A percentile compares a stretch with the other conserved stretches of the same genome.
These are phyloP conservation scores for Trypanosoma melophagium DNA, from an alignment of 208 protist species.

Conservation along the genomic window DNA sequence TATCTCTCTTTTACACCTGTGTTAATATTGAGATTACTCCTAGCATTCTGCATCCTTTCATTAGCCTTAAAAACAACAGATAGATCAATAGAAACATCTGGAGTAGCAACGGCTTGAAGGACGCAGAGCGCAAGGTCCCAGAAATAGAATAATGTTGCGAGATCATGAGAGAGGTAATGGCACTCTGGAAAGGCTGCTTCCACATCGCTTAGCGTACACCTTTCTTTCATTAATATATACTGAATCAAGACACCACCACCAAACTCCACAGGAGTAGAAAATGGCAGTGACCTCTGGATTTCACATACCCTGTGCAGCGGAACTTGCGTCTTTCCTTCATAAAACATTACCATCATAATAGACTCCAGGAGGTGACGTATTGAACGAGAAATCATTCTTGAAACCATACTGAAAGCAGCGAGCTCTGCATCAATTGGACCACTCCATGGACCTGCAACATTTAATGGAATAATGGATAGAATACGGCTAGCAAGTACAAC, in stretches of 20 bases:
- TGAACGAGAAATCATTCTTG: conserved; percentile 64
- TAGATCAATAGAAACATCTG: conserved; percentile 29
- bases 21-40: conserved; percentile 38
- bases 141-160: conserved; percentile 81
- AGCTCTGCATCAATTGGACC: conserved; percentile 83
- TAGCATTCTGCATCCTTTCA: conserved; percentile 36
- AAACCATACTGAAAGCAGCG: conserved; percentile 75
- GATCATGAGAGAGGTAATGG: conserved; percentile 51
- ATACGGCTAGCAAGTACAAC: conserved; percentile 68
- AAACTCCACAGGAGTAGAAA: conserved; percentile 71
- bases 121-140: conserved; percentile 67
- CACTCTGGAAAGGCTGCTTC: conserved; percentile 58
- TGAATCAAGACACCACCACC: conserved; percentile 74
- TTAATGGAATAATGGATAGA: conserved; percentile 82
- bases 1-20: conserved; percentile 21
- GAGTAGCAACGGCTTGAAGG: conserved; percentile 46
- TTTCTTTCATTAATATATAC: conserved; percentile 65
- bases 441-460: conserved; percentile 59
- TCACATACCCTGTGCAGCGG: conserved; percentile 50
- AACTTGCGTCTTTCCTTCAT: conserved; percentile 40
- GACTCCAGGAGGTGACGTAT: conserved; percentile 77
- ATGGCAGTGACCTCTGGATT: conserved; percentile 62
- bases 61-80: conserved; percentile 39
- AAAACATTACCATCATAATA: conserved; percentile 61
- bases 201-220: conserved; percentile 58